A percentile compares a stretch with the other conserved stretches of the same genome.
phyloP scores from a whole-genome alignment of 192 early-diverging fungal species.

The Backusella tarrabulga region DNA sequence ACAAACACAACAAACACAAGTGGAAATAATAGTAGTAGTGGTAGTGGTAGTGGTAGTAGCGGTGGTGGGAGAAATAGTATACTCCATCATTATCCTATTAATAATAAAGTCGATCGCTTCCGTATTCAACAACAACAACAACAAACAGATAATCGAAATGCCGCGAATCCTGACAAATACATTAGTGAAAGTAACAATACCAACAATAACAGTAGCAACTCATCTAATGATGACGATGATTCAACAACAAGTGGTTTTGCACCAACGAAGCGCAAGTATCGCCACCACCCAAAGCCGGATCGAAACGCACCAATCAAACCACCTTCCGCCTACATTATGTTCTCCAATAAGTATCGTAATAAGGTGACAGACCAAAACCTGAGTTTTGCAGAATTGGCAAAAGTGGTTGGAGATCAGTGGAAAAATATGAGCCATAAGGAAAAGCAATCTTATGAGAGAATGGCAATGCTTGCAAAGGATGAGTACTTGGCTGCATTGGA shows the following conservation, averaged over 20 bases:
- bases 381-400: slow-evolving; percentile 39
- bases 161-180: neutral
- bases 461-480: slow-evolving; percentile 34
- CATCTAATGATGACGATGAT: slow-evolving; percentile 22
- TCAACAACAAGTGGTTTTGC: too few relatives aligned
- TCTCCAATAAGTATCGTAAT: slow-evolving; percentile 37
- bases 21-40: neutral
- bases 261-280: slow-evolving; percentile 35
- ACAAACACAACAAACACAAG: neutral
- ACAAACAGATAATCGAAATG: neutral
- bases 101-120: neutral
- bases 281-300: slow-evolving; percentile 44
- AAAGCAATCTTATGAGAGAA: slow-evolving; percentile 34
- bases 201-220: neutral
- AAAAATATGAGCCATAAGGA: slow-evolving; percentile 28
- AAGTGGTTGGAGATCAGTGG: slow-evolving; percentile 44
- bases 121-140: neutral
- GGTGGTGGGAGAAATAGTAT: neutral
- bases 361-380: slow-evolving; percentile 35
- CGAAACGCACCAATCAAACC: slow-evolving; percentile 43
- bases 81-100: neutral
- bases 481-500: slow-evolving; percentile 31
- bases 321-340: slow-evolving; percentile 46
- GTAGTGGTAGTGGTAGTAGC: neutral
- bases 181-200: neutral